Evolutionary conservation across 331 rosid genomes (phyloP).

Genomic region (Rhamnella rubrinervis): DNA sequence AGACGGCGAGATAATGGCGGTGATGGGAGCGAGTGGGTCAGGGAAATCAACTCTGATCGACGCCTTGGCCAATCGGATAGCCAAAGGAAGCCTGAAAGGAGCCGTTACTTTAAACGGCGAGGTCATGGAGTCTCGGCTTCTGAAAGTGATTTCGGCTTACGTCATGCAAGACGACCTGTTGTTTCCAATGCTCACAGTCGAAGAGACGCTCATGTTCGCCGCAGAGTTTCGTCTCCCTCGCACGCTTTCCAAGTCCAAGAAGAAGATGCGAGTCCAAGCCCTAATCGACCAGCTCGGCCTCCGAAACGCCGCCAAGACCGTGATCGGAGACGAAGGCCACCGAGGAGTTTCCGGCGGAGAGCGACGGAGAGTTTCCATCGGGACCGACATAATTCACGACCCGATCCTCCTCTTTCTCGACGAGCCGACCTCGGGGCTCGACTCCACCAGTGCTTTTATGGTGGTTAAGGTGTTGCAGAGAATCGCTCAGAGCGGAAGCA

Average conservation of each 20-base stretch:
- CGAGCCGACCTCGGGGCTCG: conserved; percentile 93
- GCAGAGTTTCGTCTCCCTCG: conserved; percentile 89
- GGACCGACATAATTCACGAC: conserved; percentile 87
- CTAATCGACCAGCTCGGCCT: conserved; percentile 92
- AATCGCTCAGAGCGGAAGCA: conserved; percentile 94
- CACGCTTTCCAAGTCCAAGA: conserved; percentile 71
- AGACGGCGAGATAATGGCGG: conserved; percentile 89
- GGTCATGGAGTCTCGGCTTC: conserved; percentile 59
- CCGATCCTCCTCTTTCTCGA: conserved; percentile 86
- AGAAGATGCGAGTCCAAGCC: conserved; percentile 69
- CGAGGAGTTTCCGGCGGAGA: conserved; percentile 97
- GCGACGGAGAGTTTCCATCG: conserved; percentile 84
- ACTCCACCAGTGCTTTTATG: conserved; percentile 93
- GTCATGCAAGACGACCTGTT: conserved; percentile 95
- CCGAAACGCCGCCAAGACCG: conserved; percentile 68
- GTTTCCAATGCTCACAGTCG: conserved; percentile 96
- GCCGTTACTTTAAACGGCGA: conserved; percentile 73
- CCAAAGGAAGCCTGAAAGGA: conserved; percentile 86
- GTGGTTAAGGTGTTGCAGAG: conserved; percentile 90
- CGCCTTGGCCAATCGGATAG: conserved; percentile 81
- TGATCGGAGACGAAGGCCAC: conserved; percentile 90
- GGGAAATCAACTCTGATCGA: conserved; percentile 93
- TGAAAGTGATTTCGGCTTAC: conserved; percentile 87
- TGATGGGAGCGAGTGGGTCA: conserved; percentile 91
- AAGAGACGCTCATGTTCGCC: conserved; percentile 85